phyloP scores from a whole-genome alignment of 1,139 yeast species.

The Geotrichum reessii region DNA sequence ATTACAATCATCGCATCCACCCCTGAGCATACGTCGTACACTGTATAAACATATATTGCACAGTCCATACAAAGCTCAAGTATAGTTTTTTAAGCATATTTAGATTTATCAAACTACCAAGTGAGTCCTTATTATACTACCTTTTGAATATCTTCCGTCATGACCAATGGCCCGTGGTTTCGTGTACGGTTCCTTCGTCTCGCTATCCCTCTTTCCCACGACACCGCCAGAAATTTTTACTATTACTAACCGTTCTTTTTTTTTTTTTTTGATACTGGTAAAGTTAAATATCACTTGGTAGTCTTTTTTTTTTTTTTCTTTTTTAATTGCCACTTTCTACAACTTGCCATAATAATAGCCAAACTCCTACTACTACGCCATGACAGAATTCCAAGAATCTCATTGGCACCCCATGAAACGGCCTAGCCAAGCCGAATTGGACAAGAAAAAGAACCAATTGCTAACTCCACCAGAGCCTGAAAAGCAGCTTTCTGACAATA shows the following conservation, averaged over 20 bases:
- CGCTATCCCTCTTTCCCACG: too few relatives aligned
- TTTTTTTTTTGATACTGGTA: too few relatives aligned
- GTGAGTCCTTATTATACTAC: too few relatives aligned
- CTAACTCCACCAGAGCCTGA: neutral
- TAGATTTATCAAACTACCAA: too few relatives aligned
- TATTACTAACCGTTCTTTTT: neutral
- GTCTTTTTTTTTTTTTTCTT: neutral
- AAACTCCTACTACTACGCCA: neutral
- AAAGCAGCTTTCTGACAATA: neutral
- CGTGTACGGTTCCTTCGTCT: too few relatives aligned
- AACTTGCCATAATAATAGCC: neutral
- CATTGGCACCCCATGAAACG: constrained; percentile 15
- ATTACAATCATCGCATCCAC: neutral
- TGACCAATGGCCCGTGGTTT: too few relatives aligned
- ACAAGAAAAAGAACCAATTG: neutral
- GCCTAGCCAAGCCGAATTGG: constrained; percentile 4
- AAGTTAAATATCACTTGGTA: neutral
- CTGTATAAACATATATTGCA: neutral
- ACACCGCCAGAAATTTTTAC: too few relatives aligned
- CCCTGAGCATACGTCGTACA: neutral
- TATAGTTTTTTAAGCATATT: too few relatives aligned
- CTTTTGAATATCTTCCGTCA: too few relatives aligned
- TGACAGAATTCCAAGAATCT: constrained; percentile 6
- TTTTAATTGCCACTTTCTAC: neutral
- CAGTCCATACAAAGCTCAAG: too few relatives aligned